Evolutionary conservation across 768 basidiomycete genomes (phyloP).

Genomic region (Mycena maculata): DNA sequence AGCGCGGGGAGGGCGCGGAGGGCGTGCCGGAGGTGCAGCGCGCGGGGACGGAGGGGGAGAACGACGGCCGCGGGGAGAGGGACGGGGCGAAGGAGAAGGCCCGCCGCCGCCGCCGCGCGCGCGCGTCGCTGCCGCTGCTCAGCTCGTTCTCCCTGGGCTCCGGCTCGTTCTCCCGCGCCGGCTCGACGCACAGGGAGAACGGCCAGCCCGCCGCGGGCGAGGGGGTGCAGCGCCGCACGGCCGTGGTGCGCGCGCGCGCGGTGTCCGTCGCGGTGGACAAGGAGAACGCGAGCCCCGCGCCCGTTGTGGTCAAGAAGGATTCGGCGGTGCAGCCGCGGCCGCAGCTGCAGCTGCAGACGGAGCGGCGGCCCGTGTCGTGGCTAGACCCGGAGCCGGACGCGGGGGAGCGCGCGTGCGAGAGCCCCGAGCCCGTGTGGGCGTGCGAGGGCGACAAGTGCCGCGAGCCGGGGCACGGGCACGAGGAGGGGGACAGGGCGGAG

Average conservation of each 20-base stretch:
- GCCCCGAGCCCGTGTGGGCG: slow-evolving; percentile 27
- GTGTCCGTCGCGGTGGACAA: slow-evolving; percentile 20
- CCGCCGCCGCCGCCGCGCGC: slow-evolving; percentile 1
- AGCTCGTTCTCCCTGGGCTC: slow-evolving; percentile 1
- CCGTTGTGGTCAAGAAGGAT: background rate
- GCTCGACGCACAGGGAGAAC: background rate
- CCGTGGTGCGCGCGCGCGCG: slow-evolving; percentile 23
- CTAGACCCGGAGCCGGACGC: slow-evolving; percentile 5
- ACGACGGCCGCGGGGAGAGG: background rate
- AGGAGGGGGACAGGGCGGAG: slow-evolving; percentile 14
- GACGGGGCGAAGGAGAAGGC: background rate
- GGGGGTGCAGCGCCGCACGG: slow-evolving; percentile 26
- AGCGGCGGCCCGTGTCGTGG: slow-evolving; percentile 18
- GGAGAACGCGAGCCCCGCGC: background rate
- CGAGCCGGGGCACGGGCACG: slow-evolving; percentile 14
- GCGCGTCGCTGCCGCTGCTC: slow-evolving; percentile 25
- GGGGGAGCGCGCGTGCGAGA: slow-evolving; percentile 23
- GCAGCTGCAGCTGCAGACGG: slow-evolving; percentile 5
- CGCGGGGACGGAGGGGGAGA: background rate
- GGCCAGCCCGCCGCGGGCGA: background rate
- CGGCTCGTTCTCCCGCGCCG: background rate
- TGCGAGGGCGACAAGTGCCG: slow-evolving; percentile 26
- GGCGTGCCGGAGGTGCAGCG: background rate
- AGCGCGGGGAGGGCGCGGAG: background rate
- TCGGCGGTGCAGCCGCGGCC: background rate